These are phyloP conservation scores for Aphanocladium album DNA, from an alignment of 2,329 filamentous ascomycete species.

Conservation along the genomic window DNA sequence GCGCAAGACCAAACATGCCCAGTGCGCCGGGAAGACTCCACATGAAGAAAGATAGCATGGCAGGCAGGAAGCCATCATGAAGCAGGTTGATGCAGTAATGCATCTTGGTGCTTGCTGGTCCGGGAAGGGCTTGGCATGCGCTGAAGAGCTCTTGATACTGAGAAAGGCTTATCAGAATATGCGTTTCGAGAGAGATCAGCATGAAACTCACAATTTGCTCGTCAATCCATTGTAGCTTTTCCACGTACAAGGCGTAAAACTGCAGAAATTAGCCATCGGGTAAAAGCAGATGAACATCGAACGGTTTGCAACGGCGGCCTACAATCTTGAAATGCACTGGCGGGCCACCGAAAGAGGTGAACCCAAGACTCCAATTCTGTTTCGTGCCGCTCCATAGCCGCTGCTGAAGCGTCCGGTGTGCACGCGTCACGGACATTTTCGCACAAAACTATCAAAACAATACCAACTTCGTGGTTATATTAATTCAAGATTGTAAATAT, in stretches of 20 bases:
- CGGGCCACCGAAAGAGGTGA: slow-evolving; percentile 63
- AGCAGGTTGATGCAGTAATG: slow-evolving; percentile 62
- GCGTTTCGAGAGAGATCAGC: no score
- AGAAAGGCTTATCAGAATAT: background rate
- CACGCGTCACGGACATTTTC: background rate
- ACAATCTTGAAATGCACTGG: slow-evolving; percentile 65
- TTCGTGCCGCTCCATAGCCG: background rate
- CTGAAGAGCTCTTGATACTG: slow-evolving; percentile 71
- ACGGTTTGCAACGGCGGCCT: no score
- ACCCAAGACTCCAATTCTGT: slow-evolving; percentile 54
- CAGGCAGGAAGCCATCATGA: slow-evolving; percentile 53
- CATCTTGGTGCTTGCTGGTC: slow-evolving; percentile 68
- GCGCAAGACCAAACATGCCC: slow-evolving; percentile 62
- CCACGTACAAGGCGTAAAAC: slow-evolving; percentile 58
- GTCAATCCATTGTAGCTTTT: slow-evolving; percentile 59
- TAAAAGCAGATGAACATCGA: background rate
- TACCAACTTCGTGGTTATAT: background rate
- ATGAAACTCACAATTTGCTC: slow-evolving; percentile 52
- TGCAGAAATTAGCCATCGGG: slow-evolving; percentile 15
- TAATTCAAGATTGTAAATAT: background rate
- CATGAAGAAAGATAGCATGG: slow-evolving; percentile 51
- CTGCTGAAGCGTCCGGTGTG: background rate
- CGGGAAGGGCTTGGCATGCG: slow-evolving; percentile 61
- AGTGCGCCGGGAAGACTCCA: slow-evolving; percentile 60
- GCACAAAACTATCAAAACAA: background rate